phyloP scores from a whole-genome alignment of 768 basidiomycete genomes.

The Naganishia vishniacii region DNA sequence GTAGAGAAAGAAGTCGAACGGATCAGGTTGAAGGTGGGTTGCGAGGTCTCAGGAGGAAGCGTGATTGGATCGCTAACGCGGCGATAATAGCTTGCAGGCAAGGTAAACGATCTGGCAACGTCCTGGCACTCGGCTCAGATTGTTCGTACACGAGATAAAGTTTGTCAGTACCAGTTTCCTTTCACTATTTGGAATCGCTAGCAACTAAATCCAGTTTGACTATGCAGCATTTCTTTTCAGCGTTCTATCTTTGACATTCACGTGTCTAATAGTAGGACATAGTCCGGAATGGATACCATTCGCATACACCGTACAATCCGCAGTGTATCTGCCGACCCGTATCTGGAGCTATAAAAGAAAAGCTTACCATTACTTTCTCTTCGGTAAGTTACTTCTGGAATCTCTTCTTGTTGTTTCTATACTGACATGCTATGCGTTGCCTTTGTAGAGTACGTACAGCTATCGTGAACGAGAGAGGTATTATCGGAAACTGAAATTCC shows the following conservation, averaged over 20 bases:
- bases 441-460: neutral
- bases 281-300: conserved; percentile 86
- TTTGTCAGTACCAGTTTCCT: conserved; percentile 59
- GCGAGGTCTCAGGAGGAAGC: neutral
- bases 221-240: conserved; percentile 81
- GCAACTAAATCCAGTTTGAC: neutral
- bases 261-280: conserved; percentile 80
- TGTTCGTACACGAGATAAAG: conserved; percentile 48
- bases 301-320: conserved; percentile 70
- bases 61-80: neutral
- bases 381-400: conserved; percentile 51
- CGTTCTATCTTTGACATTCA: conserved; percentile 79
- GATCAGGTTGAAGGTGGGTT: conserved; percentile 71
- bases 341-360: conserved; percentile 84
- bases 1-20: conserved; percentile 79
- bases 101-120: conserved; percentile 67
- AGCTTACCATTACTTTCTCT: conserved; percentile 89
- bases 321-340: conserved; percentile 75
- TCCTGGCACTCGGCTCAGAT: conserved; percentile 80
- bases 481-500: conserved; percentile 32
- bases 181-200: too few species aligned
- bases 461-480: neutral
- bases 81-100: conserved; percentile 61
- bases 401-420: neutral
- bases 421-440: neutral